Evolutionary conservation across 176 grass and related monocot species (phyloP), one percentile per base, ranked within the genome.

Genomic region (Oryza officinalis): DNA sequence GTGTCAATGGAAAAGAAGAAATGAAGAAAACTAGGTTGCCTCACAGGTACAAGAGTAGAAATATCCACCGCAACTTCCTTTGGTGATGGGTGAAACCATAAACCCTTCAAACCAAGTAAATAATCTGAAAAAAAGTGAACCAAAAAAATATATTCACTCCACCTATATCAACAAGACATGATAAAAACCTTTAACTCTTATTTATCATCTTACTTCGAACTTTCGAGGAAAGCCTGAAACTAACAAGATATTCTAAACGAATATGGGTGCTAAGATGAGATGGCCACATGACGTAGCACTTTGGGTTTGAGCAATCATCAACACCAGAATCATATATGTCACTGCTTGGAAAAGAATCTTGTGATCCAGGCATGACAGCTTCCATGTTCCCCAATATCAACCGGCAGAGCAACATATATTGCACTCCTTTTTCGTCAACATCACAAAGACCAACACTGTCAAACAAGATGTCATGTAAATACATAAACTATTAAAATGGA

Each of bases 371-470:
- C 13, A n/a, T 68, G 10, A 91, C 76, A 64, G 80, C 75, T 84
- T 94, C 88, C 88, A 91, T 86, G 22, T 88, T 90, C 4, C 92
- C 88, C 66, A 92, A 76, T 82, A 94, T 92, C 49, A 89, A 23
- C 26, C 81, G 86, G 86, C 94, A 97, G 66, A 97, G 50, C 75
- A 97, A 87, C 90, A 94, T 94, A 86, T 89, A 94, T 69, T 97
- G 92, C 79, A 94, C 77, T 35, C 90, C 92, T 90, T 97, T 97
- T 92, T 91, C 83, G 78, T 97, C 94, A 91, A 92, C 88, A 94
- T 94, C 94, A 83, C 92, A 94, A 85, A 87, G 88, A 87, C 91
- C 93, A 4, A 94, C 86, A 32, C 94, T 97, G 80, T 38, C 9
- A 76, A 83, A 85, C 78, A 79, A 90, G 59, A 74, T 18, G 2